Base-by-base conservation (phyloP, 1,284 basidiomycete species). In the Inonotus hispidus region DNA sequence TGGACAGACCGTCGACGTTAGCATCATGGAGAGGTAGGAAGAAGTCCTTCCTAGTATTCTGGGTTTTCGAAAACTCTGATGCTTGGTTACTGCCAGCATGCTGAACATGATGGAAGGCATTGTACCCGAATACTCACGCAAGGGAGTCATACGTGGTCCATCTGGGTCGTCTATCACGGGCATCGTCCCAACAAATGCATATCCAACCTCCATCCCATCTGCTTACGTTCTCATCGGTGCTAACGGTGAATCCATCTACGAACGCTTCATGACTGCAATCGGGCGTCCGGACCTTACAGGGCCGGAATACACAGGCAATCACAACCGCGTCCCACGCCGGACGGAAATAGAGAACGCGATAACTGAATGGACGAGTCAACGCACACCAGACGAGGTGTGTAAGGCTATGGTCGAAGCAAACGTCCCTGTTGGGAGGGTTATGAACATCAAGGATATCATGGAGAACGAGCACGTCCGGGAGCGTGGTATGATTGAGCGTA, bases 71-170 rank as follows among this genome's bases (percentile, higher is more conserved):
- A 4, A 8, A 32, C 8, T 32, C 32, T 32, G 8, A 32, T 32
- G 32, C 32, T 32, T 32, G 32, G 32, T 32, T 32, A 4, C 8
- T 32, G n/a, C 32, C 8, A 32, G 32, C 8, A 32, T 32, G 32
- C 32, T 32, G 32, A 32, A 87, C 67, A 71, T 87, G 39, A 88
- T 87, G 87, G 87, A 88, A 68, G 86, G 87, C 2, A 82, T 88
- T 63, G 81, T 88, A 53, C 87, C 87, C n/a, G 87, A 87, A 70
- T 87, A 85, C 62, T 84, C 87, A 67, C 82, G 87, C 60, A 87
- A 84, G 68, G 80, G 80, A 60, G 25, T 85, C 82, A 79, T 83
- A 64, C 83, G 87, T 45, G 82, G 85, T 13, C 86, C 86, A 1
- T 88, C 87, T 10, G 86, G 86, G 37, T 87, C 86, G 23, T 87